Conservation (phyloP, 768 basidiomycete genomes). For the Lentinula sp. region DNA sequence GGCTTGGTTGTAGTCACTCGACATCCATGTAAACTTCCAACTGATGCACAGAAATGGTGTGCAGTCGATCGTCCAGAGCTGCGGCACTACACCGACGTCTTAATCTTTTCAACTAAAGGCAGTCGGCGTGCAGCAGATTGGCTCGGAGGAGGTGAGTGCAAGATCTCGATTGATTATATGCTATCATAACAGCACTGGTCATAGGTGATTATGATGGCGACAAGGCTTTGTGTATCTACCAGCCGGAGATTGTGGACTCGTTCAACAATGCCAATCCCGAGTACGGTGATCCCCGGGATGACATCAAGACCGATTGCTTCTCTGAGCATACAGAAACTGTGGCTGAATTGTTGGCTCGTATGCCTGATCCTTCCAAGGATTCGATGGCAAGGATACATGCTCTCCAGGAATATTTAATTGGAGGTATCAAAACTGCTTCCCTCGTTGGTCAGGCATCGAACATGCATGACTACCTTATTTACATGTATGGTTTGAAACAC, state of each 20-base stretch:
- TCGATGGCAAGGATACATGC: conserved; percentile 13
- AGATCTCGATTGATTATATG: background rate
- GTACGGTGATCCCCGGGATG: conserved; percentile 25
- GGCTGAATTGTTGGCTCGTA: conserved; percentile 17
- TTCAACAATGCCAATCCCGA: conserved; percentile 29
- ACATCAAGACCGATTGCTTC: conserved; percentile 19
- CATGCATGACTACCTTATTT: conserved; percentile 33
- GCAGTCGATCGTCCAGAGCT: conserved; percentile 34
- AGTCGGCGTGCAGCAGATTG: conserved; percentile 34
- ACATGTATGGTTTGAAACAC: conserved; percentile 27
- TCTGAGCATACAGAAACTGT: conserved; percentile 24
- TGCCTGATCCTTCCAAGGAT: conserved; percentile 15
- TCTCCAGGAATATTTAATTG: conserved; percentile 31
- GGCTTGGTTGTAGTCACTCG: conserved; percentile 39
- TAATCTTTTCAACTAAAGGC: conserved; percentile 25
- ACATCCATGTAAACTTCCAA: conserved; percentile 42
- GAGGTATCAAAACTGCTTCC: conserved; percentile 22
- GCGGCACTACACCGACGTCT: conserved; percentile 31
- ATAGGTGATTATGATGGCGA: conserved; percentile 41
- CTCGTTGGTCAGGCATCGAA: conserved; percentile 32
- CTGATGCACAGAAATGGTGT: conserved; percentile 41
- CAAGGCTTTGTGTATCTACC: conserved; percentile 30
- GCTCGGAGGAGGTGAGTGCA: conserved; percentile 30
- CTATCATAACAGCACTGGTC: background rate
- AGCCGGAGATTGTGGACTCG: conserved; percentile 28